Percentiles rank a stretch among this genome's conserved stretches.
These are phyloP conservation scores for Linnemannia schmuckeri DNA, from an alignment of 192 early-diverging fungal genomes.

Conservation along the genomic window DNA sequence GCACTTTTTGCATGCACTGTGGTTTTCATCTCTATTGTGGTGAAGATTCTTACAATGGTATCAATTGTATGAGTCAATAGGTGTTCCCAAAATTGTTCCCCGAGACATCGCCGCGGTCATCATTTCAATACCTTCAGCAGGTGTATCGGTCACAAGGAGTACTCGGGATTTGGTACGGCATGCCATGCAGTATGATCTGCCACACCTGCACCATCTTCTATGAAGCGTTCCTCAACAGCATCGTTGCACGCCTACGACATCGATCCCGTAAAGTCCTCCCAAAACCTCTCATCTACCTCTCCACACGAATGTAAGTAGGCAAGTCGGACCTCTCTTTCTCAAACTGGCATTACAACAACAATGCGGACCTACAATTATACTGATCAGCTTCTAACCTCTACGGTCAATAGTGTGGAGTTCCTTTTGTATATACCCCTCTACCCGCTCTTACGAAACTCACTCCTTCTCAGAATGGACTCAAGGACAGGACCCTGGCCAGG, in stretches of 20 bases:
- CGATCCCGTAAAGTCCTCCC: constrained; percentile 38
- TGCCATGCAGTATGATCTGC: constrained; percentile 57
- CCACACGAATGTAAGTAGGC: constrained; percentile 32
- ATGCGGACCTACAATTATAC: background rate
- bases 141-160: constrained; percentile 51
- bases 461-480: constrained; percentile 45
- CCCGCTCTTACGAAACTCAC: constrained; percentile 47
- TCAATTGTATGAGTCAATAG: background rate
- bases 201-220: constrained; percentile 57
- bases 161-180: constrained; percentile 55
- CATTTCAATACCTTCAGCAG: constrained; percentile 43
- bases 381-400: background rate
- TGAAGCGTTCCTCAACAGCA: constrained; percentile 54
- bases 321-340: background rate
- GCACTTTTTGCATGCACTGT: background rate
- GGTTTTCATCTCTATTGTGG: background rate
- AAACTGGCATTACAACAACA: background rate
- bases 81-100: constrained; percentile 49
- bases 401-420: constrained; percentile 32
- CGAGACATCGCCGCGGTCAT: constrained; percentile 49
- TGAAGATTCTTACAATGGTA: background rate
- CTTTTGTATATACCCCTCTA: constrained; percentile 55
- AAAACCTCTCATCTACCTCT: constrained; percentile 39
- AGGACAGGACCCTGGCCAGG: constrained; percentile 43
- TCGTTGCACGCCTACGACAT: constrained; percentile 42